Evolutionary conservation across 75 land plant genomes (phyloP), one percentile per base, ranked within the genome.

Genomic region (Picea sitchensis): DNA sequence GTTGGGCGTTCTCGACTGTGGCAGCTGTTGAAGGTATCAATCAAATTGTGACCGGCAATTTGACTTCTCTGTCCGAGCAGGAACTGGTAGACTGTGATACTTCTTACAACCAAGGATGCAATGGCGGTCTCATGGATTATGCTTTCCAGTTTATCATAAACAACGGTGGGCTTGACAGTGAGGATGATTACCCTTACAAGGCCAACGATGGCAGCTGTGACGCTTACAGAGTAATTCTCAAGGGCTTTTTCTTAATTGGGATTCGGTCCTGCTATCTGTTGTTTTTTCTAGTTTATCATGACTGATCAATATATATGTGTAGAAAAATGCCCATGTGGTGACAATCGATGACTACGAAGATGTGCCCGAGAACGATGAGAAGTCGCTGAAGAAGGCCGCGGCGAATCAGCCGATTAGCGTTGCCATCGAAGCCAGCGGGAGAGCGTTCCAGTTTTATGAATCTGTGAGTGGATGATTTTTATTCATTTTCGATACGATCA

Each of bases 81-180:
- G 90, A 90, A 80, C 81, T 90, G 30, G 82, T 90, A 14, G 92
- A 90, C 71, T 90, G 92, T 64, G 92, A 90, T 79, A 90, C 56
- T 7, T 47, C 80, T 21, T 67, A 81, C 73, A 87, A 88, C 78
- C 61, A 83, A 69, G 92, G 92, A 11, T 90, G 92, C 83, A 85
- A 83, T 80, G 92, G 91, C 14, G 91, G 91, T 44, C 90, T 90
- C 61, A 90, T 90, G 91, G 91, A 88, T 62, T 82, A 90, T 62
- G 92, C 92, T 20, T 88, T 90, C 36, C 81, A 85, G 51, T 90
- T 85, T 77, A 85, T 90, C 51, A 88, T 88, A 15, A 79, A 81
- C 51, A 90, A 90, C 54, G 92, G 92, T 41, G 92, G 92, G 3
- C 81, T 90, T 34, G 88, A 88, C 72, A 80, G 86, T 23, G 92